phyloP scores from a whole-genome alignment of 345 rosid species.

The Aquilaria malaccensis region DNA sequence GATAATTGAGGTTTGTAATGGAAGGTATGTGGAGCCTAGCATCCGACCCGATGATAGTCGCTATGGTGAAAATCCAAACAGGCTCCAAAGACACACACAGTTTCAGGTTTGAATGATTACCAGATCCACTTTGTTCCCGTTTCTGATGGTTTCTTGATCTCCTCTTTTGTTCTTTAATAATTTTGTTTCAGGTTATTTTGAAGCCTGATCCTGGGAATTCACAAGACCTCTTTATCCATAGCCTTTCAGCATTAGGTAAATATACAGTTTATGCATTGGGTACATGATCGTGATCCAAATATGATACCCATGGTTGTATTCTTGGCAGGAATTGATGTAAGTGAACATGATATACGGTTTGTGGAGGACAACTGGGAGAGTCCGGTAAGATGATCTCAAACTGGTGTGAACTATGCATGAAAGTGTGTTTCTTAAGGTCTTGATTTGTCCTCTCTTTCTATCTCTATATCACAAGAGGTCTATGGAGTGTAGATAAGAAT shows the following conservation, averaged over 20 bases:
- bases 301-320: slow-evolving; percentile 3
- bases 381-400: slow-evolving; percentile 50
- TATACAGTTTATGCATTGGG: background rate
- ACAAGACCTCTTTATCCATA: slow-evolving; percentile 81
- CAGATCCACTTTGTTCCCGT: background rate
- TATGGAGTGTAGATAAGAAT: too few species aligned
- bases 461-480: background rate
- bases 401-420: too few species aligned
- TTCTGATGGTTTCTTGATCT: background rate
- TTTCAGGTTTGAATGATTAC: slow-evolving; percentile 53
- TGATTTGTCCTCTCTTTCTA: background rate
- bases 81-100: slow-evolving; percentile 96
- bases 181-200: slow-evolving; percentile 62
- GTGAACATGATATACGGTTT: slow-evolving; percentile 80
- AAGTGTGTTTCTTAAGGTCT: too few species aligned
- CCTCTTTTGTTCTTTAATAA: background rate
- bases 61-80: slow-evolving; percentile 91
- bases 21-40: slow-evolving; percentile 88
- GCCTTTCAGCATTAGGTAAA: slow-evolving; percentile 89
- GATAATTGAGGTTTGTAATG: slow-evolving; percentile 14
- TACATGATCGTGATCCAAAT: background rate
- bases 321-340: slow-evolving; percentile 75
- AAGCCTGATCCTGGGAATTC: slow-evolving; percentile 99
- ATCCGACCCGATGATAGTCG: slow-evolving; percentile 96
- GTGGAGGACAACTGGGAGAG: slow-evolving; percentile 99